phyloP scores from a whole-genome alignment of 2,329 filamentous ascomycete genomes.

The Neoascochyta sp. region DNA sequence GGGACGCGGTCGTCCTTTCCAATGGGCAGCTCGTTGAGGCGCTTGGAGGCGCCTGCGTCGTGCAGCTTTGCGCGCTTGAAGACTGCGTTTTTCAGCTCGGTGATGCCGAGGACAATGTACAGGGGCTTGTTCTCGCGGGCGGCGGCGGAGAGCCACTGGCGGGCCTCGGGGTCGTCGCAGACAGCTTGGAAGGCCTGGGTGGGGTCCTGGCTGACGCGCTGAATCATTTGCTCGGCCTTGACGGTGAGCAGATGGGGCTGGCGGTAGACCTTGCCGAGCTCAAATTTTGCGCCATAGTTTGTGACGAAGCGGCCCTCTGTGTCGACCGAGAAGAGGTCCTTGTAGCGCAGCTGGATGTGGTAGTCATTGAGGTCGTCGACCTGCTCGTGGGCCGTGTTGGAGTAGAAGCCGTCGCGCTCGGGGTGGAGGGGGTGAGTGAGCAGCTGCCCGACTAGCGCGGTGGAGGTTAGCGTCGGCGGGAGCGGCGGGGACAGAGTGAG shows the following conservation, averaged over 20 bases:
- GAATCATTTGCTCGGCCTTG: conserved; percentile 38
- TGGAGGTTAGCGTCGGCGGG: conserved; percentile 7
- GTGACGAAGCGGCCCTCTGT: conserved; percentile 37
- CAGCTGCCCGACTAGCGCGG: conserved; percentile 38
- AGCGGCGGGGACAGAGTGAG: conserved; percentile 5
- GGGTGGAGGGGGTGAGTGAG: conserved; percentile 37
- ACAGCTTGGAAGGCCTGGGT: conserved; percentile 30
- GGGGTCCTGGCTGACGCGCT: conserved; percentile 30
- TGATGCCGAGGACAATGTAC: conserved; percentile 36
- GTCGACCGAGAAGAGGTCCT: conserved; percentile 37
- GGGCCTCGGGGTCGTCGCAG: conserved; percentile 32
- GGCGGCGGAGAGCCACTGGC: conserved; percentile 30
- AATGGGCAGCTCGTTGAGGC: conserved; percentile 32
- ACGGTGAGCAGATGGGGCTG: conserved; percentile 38
- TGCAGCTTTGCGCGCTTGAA: conserved; percentile 38
- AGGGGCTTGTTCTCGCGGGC: conserved; percentile 28
- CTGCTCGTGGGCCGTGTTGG: conserved; percentile 28
- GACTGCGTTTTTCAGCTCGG: conserved; percentile 37
- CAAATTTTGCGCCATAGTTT: conserved; percentile 40
- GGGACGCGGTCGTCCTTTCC: conserved; percentile 35
- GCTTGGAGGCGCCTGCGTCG: conserved; percentile 34
- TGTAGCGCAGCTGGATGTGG: conserved; percentile 40
- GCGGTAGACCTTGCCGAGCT: conserved; percentile 35
- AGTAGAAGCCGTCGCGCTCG: conserved; percentile 37
- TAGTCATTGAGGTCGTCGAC: conserved; percentile 40